Evolutionary conservation across 2,329 filamentous ascomycete species (phyloP).

Genomic region (Hymenoscyphus occultus): DNA sequence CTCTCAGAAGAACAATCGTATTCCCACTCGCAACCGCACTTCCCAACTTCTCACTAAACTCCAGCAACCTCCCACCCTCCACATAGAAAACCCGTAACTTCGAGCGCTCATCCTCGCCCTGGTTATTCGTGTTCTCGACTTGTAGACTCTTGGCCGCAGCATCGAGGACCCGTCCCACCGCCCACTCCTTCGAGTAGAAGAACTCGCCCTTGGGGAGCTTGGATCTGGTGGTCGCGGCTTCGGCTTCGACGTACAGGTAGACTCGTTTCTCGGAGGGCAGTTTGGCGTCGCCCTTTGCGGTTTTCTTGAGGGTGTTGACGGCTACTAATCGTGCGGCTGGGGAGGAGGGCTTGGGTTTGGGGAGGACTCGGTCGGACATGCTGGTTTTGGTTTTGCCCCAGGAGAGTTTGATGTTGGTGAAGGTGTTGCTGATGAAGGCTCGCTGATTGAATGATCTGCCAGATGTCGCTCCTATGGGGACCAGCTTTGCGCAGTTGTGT

Average conservation of each 20-base stretch:
- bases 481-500: slow-evolving; percentile 78
- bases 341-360: slow-evolving; percentile 61
- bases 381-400: slow-evolving; percentile 68
- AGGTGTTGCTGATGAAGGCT: slow-evolving; percentile 69
- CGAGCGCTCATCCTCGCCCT: slow-evolving; percentile 70
- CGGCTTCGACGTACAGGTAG: slow-evolving; percentile 87
- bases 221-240: slow-evolving; percentile 77
- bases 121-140: slow-evolving; percentile 81
- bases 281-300: slow-evolving; percentile 86
- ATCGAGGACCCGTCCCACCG: slow-evolving; percentile 79
- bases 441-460: slow-evolving; percentile 46
- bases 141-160: slow-evolving; percentile 73
- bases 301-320: slow-evolving; percentile 76
- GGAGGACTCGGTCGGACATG: slow-evolving; percentile 46
- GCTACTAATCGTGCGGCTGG: slow-evolving; percentile 65
- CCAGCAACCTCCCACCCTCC: slow-evolving; percentile 80
- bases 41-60: slow-evolving; percentile 85
- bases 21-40: slow-evolving; percentile 73
- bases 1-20: slow-evolving; percentile 82
- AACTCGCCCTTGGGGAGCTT: slow-evolving; percentile 81
- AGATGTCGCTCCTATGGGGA: slow-evolving; percentile 52
- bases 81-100: slow-evolving; percentile 89
- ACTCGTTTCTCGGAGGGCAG: slow-evolving; percentile 79
- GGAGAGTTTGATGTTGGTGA: slow-evolving; percentile 78
- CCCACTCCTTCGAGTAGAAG: slow-evolving; percentile 82